Conservation (phyloP, 805 yeast species). For the Tetrapisispora phaffii region DNA sequence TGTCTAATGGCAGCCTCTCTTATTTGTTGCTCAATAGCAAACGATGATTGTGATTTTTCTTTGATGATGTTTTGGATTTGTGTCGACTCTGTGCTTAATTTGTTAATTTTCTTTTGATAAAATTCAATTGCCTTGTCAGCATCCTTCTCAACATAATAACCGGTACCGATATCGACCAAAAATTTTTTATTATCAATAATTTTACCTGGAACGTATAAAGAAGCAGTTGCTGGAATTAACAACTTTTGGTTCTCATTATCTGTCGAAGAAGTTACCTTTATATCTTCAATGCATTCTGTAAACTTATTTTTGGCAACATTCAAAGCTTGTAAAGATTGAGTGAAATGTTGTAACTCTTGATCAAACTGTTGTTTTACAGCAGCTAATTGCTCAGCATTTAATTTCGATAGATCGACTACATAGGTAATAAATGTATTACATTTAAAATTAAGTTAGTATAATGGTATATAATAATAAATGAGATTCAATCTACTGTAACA, state of each 20-base stretch:
- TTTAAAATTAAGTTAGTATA: conserved; percentile 4
- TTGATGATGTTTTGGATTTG: conserved; percentile 67
- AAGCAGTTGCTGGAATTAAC: conserved; percentile 79
- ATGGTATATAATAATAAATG: neutral
- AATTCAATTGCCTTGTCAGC: conserved; percentile 58
- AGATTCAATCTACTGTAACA: conserved; percentile 5
- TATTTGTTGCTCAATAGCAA: conserved; percentile 25
- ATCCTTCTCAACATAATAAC: conserved; percentile 80
- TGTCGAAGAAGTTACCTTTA: conserved; percentile 40
- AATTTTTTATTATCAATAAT: conserved; percentile 56
- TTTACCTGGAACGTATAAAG: conserved; percentile 82
- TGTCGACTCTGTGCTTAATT: conserved; percentile 60
- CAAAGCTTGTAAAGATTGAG: conserved; percentile 74
- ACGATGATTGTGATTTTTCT: conserved; percentile 49
- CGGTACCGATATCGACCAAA: conserved; percentile 92
- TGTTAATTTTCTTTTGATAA: conserved; percentile 62
- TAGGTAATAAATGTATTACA: neutral
- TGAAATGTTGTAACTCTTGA: conserved; percentile 76
- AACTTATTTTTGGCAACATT: conserved; percentile 75
- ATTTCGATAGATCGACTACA: conserved; percentile 53
- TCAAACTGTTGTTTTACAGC: conserved; percentile 78
- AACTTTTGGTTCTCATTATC: conserved; percentile 42
- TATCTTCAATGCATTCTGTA: conserved; percentile 66
- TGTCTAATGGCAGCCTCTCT: conserved; percentile 22
- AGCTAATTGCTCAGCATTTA: conserved; percentile 74